These are phyloP conservation scores for Pseudogymnoascus sp. DNA, from an alignment of 2,329 filamentous ascomycete species.

Conservation along the genomic window DNA sequence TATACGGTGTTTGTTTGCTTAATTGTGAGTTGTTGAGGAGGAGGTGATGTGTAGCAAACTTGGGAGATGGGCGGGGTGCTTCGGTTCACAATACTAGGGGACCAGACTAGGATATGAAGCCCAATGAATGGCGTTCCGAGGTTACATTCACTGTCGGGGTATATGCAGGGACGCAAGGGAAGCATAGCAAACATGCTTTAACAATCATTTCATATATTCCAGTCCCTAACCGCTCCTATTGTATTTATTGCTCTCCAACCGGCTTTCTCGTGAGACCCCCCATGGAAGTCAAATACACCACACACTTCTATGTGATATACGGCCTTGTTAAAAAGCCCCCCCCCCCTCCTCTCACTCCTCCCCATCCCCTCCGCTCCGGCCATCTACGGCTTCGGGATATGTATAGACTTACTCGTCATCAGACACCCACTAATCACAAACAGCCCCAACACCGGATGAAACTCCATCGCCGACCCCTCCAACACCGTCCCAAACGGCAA, in stretches of 20 bases:
- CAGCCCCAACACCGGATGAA: constrained; percentile 74
- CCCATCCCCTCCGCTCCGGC: not conserved
- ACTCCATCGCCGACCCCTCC: constrained; percentile 63
- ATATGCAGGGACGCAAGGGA: not conserved
- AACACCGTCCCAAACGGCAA: constrained; percentile 71
- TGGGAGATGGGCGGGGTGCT: not conserved
- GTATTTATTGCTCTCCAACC: constrained; percentile 4
- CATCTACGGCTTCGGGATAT: constrained; percentile 77
- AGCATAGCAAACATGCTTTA: not conserved
- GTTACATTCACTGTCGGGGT: not conserved
- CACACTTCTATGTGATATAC: not conserved
- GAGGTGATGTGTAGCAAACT: not conserved
- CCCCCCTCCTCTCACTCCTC: not conserved
- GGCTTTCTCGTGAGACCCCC: not conserved
- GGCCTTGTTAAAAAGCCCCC: not conserved
- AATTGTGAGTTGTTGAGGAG: not conserved
- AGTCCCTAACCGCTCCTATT: not conserved
- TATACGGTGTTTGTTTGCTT: not conserved
- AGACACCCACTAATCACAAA: constrained; percentile 86
- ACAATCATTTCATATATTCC: not conserved
- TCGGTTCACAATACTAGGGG: not conserved
- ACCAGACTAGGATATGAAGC: not conserved
- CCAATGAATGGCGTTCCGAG: not conserved
- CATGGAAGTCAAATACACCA: not conserved
- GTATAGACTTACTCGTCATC: constrained; percentile 93